Conservation (phyloP, 2,329 filamentous ascomycete species). For the Colletotrichum endophyticum region DNA sequence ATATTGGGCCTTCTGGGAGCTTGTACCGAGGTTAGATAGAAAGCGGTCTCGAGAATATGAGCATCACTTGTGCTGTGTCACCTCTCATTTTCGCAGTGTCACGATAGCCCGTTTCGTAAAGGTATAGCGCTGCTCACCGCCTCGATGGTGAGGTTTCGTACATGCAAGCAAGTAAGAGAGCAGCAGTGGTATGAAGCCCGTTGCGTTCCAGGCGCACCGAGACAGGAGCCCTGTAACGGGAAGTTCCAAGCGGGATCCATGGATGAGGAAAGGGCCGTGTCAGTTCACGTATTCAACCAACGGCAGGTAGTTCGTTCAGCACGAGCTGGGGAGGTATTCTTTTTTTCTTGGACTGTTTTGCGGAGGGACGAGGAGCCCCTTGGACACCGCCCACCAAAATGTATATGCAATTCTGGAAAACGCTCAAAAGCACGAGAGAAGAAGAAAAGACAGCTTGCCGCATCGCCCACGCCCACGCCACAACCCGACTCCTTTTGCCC, state of each 20-base stretch:
- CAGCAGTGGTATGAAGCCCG: background rate
- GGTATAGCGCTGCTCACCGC: background rate
- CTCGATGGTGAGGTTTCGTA: background rate
- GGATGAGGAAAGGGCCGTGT: background rate
- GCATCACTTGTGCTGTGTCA: background rate
- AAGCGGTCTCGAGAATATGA: background rate
- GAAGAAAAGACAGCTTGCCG: background rate
- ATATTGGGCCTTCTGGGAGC: background rate
- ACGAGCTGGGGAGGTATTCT: background rate
- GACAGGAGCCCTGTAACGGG: background rate
- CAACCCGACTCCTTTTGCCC: background rate
- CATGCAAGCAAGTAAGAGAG: background rate
- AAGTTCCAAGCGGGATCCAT: background rate
- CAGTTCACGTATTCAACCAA: background rate
- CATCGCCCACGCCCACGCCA: background rate
- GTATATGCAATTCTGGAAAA: slow-evolving; percentile 18
- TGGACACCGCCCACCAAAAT: background rate
- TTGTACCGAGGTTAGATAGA: background rate
- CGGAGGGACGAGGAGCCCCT: background rate
- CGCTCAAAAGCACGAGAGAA: slow-evolving; percentile 12
- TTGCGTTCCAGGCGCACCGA: background rate
- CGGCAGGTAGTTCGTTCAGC: background rate
- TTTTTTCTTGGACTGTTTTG: background rate
- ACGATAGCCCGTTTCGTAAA: background rate
- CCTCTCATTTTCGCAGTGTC: background rate